Evolutionary conservation across 108 stramenopile species (phyloP).

Genomic region (Phaeodactylum tricornutum): DNA sequence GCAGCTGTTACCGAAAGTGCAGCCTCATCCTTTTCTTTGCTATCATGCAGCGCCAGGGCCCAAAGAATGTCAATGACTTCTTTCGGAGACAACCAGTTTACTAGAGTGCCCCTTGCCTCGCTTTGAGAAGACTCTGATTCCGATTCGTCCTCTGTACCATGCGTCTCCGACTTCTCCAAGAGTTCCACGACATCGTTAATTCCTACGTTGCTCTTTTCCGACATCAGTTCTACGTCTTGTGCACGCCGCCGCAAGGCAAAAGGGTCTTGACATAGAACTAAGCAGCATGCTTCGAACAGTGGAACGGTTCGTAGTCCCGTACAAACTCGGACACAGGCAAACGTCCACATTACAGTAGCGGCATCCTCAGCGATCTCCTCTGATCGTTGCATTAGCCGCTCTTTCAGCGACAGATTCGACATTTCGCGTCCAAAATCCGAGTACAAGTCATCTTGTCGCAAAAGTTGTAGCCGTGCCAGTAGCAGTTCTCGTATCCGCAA

Average conservation of each 20-base stretch:
- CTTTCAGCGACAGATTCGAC: conserved; percentile 12
- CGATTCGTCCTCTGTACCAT: conserved; percentile 1
- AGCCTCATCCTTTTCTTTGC: conserved; percentile 12
- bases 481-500: conserved; percentile 32
- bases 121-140: neutral
- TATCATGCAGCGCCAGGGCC: conserved; percentile 40
- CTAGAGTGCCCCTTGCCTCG: conserved; percentile 6
- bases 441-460: conserved; percentile 23
- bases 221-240: conserved; percentile 10
- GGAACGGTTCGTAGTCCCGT: conserved; percentile 27
- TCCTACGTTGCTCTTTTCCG: conserved; percentile 8
- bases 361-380: conserved; percentile 43
- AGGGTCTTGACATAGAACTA: conserved; percentile 41
- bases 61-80: conserved; percentile 40
- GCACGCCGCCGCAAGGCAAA: conserved; percentile 17
- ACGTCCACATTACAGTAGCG: conserved; percentile 38
- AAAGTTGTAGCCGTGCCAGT: conserved; percentile 21
- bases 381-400: conserved; percentile 20
- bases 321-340: conserved; percentile 33
- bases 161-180: conserved; percentile 27
- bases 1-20: conserved; percentile 26
- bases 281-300: conserved; percentile 36
- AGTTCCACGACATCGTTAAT: conserved; percentile 29
- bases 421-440: neutral
- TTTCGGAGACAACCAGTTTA: conserved; percentile 40